Evolutionary conservation across 441 rosid genomes (phyloP).

Genomic region (Iberis amara): DNA sequence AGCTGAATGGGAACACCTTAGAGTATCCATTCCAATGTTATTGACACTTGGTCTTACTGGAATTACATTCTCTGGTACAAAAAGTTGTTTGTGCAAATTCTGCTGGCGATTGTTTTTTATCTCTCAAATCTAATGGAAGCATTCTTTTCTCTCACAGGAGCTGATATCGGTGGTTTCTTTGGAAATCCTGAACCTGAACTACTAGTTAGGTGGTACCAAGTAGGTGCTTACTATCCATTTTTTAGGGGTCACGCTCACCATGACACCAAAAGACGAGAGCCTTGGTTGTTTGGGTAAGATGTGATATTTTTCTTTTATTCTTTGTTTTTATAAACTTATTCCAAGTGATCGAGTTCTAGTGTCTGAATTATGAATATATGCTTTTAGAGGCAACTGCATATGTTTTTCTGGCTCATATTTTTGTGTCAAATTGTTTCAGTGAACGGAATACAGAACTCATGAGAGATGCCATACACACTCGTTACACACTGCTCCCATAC

Average conservation of each 20-base stretch:
- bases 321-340: neutral
- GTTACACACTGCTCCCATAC: conserved; percentile 84
- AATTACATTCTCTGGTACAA: conserved; percentile 73
- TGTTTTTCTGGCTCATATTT: neutral
- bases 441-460: conserved; percentile 77
- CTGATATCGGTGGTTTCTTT: conserved; percentile 95
- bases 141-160: conserved; percentile 49
- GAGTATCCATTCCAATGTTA: conserved; percentile 94
- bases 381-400: neutral
- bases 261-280: conserved; percentile 96
- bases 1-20: conserved; percentile 95
- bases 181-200: conserved; percentile 94
- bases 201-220: conserved; percentile 96
- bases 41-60: conserved; percentile 88
- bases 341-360: neutral
- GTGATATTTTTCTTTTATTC: conserved; percentile 7
- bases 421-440: conserved; percentile 37
- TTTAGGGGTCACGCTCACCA: conserved; percentile 98
- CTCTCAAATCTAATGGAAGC: conserved; percentile 10
- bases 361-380: neutral
- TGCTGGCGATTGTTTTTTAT: neutral
- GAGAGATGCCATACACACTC: conserved; percentile 83
- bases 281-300: conserved; percentile 94
- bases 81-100: conserved; percentile 11
- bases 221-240: conserved; percentile 98